Evolutionary conservation across 805 yeast species (phyloP), one percentile per base, ranked within the genome.

Genomic region (Ogataea henricii): DNA sequence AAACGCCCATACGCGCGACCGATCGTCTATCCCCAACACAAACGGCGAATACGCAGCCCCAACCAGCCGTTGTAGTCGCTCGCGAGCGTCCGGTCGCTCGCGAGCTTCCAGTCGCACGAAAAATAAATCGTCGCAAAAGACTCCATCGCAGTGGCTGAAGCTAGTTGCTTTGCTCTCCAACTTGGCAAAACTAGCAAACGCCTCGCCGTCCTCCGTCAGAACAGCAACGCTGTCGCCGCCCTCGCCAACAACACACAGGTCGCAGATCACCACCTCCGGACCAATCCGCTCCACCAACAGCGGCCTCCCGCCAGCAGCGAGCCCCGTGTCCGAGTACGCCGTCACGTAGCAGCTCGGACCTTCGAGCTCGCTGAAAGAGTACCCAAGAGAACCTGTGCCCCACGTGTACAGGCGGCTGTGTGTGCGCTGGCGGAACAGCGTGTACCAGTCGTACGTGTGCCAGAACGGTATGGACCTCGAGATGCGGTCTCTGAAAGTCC

Each of bases 361-460:
- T 14, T 32, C 41, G 17, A 46, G 40, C 17, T 49, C 48, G 27
- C 30, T 20, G 22, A 1, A 80, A 25, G 52, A 48, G 25, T 48
- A 48, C n/a, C 52, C 52, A 23, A 48, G 32, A 8, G 52, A 44
- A 7, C 52, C 52, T 7, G 47, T 25, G 14, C 52, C 52, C 52
- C 52, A 48, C 3, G 52, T 48, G 36, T 45, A 45, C 26, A 48
- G 16, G 21, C 46, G 14, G 34, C 43, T 27, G 8, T 23, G 10
- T 22, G 26, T 36, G 20, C 52, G 23, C 8, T 30, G 46, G 9
- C 27, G 16, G 36, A 45, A 48, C 32, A 43, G 14, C 1, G 18
- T 14, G 23, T 36, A 45, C 52, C 52, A 48, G 18, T 48, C 52
- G 30, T 27, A 12, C 10, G 23, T 16, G 13, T 36, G 32, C 25